Percentiles rank a stretch among this genome's conserved stretches.
These are phyloP conservation scores for Pittosporum tobira DNA, from an alignment of 129 eudicot genomes.

Conservation along the genomic window DNA sequence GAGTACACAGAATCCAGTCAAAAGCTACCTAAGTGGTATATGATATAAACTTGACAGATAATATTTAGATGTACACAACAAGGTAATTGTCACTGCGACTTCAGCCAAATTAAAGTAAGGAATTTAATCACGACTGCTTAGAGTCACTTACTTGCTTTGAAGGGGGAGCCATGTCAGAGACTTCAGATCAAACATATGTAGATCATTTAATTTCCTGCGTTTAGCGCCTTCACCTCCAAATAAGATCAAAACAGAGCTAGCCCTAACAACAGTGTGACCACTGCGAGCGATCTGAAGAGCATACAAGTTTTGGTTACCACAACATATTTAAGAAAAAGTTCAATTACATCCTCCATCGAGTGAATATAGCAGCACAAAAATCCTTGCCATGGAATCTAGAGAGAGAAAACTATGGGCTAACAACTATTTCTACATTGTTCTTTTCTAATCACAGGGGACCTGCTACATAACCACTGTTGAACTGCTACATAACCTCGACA, in stretches of 20 bases:
- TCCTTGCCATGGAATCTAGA: neutral
- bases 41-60: neutral
- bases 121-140: constrained; percentile 4
- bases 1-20: constrained; percentile 5
- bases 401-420: neutral
- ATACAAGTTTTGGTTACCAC: constrained; percentile 10
- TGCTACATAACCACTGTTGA: neutral
- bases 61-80: neutral
- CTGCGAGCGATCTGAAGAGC: constrained; percentile 69
- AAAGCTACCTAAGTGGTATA: neutral
- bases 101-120: neutral
- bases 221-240: constrained; percentile 93
- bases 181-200: constrained; percentile 97
- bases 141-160: constrained; percentile 80
- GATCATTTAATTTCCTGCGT: constrained; percentile 81
- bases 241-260: constrained; percentile 63
- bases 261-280: constrained; percentile 87
- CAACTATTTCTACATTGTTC: neutral
- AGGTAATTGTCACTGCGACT: neutral
- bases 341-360: neutral
- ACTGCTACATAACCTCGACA: neutral
- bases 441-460: too few relatives aligned
- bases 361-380: neutral
- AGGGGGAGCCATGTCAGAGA: constrained; percentile 99
- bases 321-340: neutral